phyloP scores from a whole-genome alignment of 179 eudicot genomes.

The Heliamphora pulchella region DNA sequence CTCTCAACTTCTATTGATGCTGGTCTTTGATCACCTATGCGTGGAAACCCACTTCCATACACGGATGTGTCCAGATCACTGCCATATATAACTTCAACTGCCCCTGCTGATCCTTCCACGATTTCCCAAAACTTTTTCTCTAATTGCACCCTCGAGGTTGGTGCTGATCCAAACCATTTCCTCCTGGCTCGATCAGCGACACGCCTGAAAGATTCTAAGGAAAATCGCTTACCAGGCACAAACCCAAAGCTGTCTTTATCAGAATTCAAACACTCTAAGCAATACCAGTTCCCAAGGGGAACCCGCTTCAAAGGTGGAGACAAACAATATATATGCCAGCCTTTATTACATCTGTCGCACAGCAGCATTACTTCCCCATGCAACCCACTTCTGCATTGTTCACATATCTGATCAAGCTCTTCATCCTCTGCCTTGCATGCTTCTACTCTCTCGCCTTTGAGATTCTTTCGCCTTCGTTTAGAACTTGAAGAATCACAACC shows the following conservation, averaged over 20 bases:
- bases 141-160: conserved; percentile 57
- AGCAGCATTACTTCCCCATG: conserved; percentile 95
- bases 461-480: conserved; percentile 60
- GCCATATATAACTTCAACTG: conserved; percentile 95
- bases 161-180: conserved; percentile 83
- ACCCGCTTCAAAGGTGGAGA: conserved; percentile 81
- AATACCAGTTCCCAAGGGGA: conserved; percentile 95
- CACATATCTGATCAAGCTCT: conserved; percentile 78
- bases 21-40: conserved; percentile 51
- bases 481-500: conserved; percentile 31
- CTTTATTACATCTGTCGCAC: conserved; percentile 95
- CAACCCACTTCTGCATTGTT: conserved; percentile 89
- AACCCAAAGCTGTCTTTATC: conserved; percentile 91
- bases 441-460: conserved; percentile 48
- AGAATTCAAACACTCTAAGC: conserved; percentile 86
- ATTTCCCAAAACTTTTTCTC: conserved; percentile 99
- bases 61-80: conserved; percentile 93
- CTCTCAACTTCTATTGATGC: conserved; percentile 47
- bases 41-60: conserved; percentile 95
- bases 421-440: conserved; percentile 36
- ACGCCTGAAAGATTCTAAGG: conserved; percentile 78
- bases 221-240: conserved; percentile 71
- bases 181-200: conserved; percentile 82
- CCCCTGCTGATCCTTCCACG: conserved; percentile 84
- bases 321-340: conserved; percentile 91